Percentiles rank a stretch among this genome's conserved stretches.
phyloP scores from a whole-genome alignment of 768 basidiomycete species.

The Sporobolomyces phaffii region DNA sequence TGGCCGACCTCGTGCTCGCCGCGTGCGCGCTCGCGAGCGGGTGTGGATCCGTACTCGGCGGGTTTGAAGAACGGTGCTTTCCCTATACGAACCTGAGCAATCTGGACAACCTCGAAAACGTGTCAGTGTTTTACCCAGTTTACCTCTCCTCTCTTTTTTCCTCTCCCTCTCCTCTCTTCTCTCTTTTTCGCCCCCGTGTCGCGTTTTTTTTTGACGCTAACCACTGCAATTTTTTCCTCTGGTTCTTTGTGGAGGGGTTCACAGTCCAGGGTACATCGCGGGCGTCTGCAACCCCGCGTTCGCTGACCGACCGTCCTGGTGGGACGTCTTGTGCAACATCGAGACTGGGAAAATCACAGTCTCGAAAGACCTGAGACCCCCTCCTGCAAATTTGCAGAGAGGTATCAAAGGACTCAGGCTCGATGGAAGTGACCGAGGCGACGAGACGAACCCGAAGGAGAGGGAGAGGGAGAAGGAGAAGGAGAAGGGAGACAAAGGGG shows the following conservation, averaged over 20 bases:
- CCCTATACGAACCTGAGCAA: conserved; percentile 83
- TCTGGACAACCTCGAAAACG: conserved; percentile 80
- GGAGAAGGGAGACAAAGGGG: conserved; percentile 16
- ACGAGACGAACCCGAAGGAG: background rate
- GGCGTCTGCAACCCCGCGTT: conserved; percentile 98
- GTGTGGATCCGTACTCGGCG: conserved; percentile 69
- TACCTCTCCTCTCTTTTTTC: background rate
- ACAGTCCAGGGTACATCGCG: conserved; percentile 84
- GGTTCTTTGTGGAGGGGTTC: background rate
- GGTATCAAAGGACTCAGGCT: background rate
- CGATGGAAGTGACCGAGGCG: background rate
- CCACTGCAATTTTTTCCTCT: background rate
- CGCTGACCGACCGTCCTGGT: conserved; percentile 66
- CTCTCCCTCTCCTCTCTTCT: too few species aligned
- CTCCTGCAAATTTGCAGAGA: conserved; percentile 7
- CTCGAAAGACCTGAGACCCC: conserved; percentile 67
- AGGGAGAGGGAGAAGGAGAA: conserved; percentile 21
- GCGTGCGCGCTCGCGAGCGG: conserved; percentile 91
- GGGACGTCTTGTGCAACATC: conserved; percentile 92
- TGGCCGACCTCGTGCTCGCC: conserved; percentile 83
- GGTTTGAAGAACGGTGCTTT: conserved; percentile 85
- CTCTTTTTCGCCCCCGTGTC: too few species aligned
- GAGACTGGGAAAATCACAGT: conserved; percentile 78
- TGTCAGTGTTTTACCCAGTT: conserved; percentile 55
- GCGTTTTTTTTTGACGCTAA: too few species aligned